These are phyloP conservation scores for Solanum paucissectum DNA, from an alignment of 257 asterid species.

Conservation along the genomic window DNA sequence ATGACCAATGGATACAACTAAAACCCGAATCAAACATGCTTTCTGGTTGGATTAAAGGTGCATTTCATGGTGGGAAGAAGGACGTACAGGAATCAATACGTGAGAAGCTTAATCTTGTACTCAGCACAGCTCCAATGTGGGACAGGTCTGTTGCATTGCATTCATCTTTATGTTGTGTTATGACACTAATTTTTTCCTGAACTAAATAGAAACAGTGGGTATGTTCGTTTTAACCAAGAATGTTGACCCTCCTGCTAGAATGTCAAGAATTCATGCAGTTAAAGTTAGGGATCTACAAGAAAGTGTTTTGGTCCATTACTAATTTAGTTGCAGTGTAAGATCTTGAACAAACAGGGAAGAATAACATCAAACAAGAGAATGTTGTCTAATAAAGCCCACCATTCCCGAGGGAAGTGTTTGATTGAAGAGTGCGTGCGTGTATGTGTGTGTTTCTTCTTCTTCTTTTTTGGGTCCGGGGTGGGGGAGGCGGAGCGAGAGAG, in stretches of 20 bases:
- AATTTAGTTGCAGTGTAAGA: not conserved
- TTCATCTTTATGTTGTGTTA: not conserved
- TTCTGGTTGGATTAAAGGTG: conserved; percentile 83
- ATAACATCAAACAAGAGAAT: not conserved
- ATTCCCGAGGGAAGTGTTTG: not conserved
- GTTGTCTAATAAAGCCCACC: not conserved
- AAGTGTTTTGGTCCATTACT: not conserved
- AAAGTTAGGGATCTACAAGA: not conserved
- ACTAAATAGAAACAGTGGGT: not conserved
- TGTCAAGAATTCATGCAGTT: not conserved
- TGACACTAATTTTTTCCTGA: not conserved
- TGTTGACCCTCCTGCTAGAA: not conserved
- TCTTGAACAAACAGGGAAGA: not conserved
- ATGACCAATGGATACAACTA: conserved; percentile 61
- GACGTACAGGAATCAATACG: conserved; percentile 47
- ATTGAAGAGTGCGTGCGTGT: not conserved
- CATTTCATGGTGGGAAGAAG: conserved; percentile 59
- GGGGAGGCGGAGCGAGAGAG: not conserved
- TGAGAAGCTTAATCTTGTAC: conserved; percentile 51
- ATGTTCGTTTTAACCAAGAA: not conserved
- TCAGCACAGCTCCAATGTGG: conserved; percentile 79
- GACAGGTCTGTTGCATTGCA: conserved; percentile 50
- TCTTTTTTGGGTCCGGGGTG: not conserved
- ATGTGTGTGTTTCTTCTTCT: not conserved
- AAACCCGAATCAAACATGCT: conserved; percentile 47